A percentile compares a stretch with the other conserved stretches of the same genome.
phyloP scores from a whole-genome alignment of 163 green algal species.

The Picocystis sp. region DNA sequence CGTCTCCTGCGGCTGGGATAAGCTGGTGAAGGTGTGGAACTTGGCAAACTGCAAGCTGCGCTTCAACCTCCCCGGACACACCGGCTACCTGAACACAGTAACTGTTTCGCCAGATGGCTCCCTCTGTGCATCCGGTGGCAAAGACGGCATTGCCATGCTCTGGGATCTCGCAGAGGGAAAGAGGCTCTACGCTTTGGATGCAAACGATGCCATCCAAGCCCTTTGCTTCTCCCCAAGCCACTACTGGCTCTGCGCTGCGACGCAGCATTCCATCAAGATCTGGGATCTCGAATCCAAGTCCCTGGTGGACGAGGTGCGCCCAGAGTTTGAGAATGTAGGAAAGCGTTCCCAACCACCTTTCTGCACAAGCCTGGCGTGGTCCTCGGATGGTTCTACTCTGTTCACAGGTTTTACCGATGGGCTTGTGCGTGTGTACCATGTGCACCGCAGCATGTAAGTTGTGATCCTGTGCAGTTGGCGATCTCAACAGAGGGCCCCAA shows the following conservation, averaged over 20 bases:
- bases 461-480: no score
- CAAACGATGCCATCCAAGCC: constrained; percentile 90
- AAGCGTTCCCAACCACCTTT: constrained; percentile 78
- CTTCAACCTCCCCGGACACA: constrained; percentile 87
- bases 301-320: constrained; percentile 84
- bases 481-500: no score
- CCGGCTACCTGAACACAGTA: constrained; percentile 60
- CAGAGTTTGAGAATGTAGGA: constrained; percentile 61
- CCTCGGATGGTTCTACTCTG: constrained; percentile 80
- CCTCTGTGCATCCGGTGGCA: constrained; percentile 83
- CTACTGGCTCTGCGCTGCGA: constrained; percentile 98
- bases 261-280: constrained; percentile 74
- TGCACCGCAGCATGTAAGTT: constrained; percentile 28
- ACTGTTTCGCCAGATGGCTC: constrained; percentile 97
- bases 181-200: constrained; percentile 90
- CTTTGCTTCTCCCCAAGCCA: constrained; percentile 98
- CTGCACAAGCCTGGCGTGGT: constrained; percentile 92
- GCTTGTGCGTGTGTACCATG: constrained; percentile 73
- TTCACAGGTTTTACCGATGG: constrained; percentile 94
- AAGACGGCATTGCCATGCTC: constrained; percentile 96
- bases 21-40: constrained; percentile 91
- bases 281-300: constrained; percentile 98
- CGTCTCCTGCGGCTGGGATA: constrained; percentile 73
- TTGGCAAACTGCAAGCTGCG: constrained; percentile 96
- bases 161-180: constrained; percentile 98